Conservation (phyloP, 1,284 basidiomycete genomes). For the Ustilago loliicola region DNA sequence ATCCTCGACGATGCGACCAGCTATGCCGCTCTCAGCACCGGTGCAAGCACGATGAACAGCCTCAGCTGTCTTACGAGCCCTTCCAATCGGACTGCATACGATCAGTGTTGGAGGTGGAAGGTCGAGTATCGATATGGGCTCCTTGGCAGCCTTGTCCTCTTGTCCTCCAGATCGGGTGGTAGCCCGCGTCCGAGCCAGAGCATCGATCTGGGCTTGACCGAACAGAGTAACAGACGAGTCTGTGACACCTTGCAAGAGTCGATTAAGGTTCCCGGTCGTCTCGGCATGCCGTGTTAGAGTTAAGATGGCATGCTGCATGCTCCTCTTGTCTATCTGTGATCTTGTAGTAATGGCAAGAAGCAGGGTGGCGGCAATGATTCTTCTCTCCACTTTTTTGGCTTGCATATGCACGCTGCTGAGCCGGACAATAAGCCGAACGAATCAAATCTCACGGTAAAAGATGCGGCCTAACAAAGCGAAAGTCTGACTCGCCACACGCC, state of each 20-base stretch:
- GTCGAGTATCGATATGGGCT: constrained; percentile 11
- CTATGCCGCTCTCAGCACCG: neutral
- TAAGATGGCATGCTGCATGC: constrained; percentile 49
- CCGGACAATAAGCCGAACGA: neutral
- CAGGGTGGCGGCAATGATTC: neutral
- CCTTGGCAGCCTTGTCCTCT: neutral
- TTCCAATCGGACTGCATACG: constrained; percentile 58
- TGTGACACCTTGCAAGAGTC: constrained; percentile 63
- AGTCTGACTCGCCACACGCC: neutral
- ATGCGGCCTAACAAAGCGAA: neutral
- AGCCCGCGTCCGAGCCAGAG: constrained; percentile 42
- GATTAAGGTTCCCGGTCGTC: constrained; percentile 64
- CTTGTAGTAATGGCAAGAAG: neutral
- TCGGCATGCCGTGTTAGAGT: constrained; percentile 65
- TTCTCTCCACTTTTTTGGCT: constrained; percentile 1
- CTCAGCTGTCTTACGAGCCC: constrained; percentile 57
- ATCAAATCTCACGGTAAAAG: neutral
- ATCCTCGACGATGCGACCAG: constrained; percentile 14
- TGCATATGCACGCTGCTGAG: constrained; percentile 7
- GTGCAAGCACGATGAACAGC: constrained; percentile 41
- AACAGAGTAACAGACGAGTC: constrained; percentile 60
- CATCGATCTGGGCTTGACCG: constrained; percentile 59
- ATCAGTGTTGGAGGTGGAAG: constrained; percentile 54
- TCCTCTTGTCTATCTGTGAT: neutral
- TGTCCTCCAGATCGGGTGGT: neutral